Evolutionary conservation across 1,139 yeast species (phyloP), one percentile per base, ranked within the genome.

Genomic region (Candida sanyaensis): DNA sequence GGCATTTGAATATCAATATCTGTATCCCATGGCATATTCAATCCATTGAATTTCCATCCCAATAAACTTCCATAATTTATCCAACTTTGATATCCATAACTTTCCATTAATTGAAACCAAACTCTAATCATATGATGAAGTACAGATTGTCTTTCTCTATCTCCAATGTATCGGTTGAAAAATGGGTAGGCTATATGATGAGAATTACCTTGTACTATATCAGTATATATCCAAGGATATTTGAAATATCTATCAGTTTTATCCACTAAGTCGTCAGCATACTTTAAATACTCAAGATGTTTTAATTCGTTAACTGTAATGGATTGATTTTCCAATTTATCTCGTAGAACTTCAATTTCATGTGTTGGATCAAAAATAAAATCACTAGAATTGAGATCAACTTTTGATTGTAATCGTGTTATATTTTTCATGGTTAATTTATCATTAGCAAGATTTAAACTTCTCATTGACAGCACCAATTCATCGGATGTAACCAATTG

Each of bases 11-110:
- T 72, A 58, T 86, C 92, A 37, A 80, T 78, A 63, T 86, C 92
- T 45, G 79, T 73, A 60, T 86, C 92, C 87, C 88, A 86, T 1
- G 90, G 88, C 73, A 86, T 76, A 47, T 82, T 76, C 44, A 78
- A 61, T 0, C 90, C 90, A 60, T 85, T 82, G 73, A 84, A 85
- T 49, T 78, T 71, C 86, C 89, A 84, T 5, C 89, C 88, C 41
- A 84, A 71, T 36, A 84, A 65, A 3, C 86, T 79, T 7, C 92
- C 92, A 60, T 84, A 87, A 37, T 87, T 82, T 33, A 84, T 65
- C 88, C 90, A 84, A 21, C 81, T 67, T 21, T 77, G 69, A 21
- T 83, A 63, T 2, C 78, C 79, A 52, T 78, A 76, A 17, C 79
- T 70, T 44, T 75, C 77, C 6, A 84, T 69, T 58, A 86, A 83